A percentile compares a stretch with the other conserved stretches of the same genome.
These are phyloP conservation scores for Backusella tarrabulga DNA, from an alignment of 192 early-diverging fungal species.

Conservation along the genomic window DNA sequence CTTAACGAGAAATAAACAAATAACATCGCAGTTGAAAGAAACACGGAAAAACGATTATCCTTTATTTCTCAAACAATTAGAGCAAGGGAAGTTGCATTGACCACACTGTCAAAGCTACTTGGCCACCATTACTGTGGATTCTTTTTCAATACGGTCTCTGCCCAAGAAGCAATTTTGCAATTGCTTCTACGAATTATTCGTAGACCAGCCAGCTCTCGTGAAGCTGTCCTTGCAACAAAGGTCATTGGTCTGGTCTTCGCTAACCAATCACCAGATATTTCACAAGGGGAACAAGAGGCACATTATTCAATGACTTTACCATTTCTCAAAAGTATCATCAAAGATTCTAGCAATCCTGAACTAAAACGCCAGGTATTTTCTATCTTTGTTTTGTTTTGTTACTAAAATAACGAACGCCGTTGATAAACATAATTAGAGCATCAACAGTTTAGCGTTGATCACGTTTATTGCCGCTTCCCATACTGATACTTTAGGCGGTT, in stretches of 20 bases:
- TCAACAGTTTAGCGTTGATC: not conserved
- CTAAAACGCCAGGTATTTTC: conserved; percentile 5
- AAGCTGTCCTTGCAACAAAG: not conserved
- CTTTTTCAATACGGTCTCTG: not conserved
- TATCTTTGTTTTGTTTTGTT: not conserved
- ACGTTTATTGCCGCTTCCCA: conserved; percentile 8
- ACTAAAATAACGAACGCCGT: not conserved
- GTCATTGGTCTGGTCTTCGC: not conserved
- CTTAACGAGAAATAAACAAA: not conserved
- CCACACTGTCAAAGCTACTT: not conserved
- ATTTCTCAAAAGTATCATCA: not conserved
- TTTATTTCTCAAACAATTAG: not conserved
- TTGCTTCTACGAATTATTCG: not conserved
- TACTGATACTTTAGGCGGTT: not conserved
- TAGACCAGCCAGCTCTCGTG: not conserved
- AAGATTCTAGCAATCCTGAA: not conserved
- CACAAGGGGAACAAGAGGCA: not conserved
- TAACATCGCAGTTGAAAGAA: not conserved
- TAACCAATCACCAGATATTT: conserved; percentile 6
- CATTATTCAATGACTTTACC: not conserved
- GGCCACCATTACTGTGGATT: not conserved
- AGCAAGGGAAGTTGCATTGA: not conserved
- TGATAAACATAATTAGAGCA: conserved; percentile 2
- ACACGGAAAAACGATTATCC: not conserved
- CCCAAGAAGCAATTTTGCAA: not conserved